A percentile compares a stretch with the other conserved stretches of the same genome.
phyloP scores from a whole-genome alignment of 1,139 yeast species.

The Candida sp. region DNA sequence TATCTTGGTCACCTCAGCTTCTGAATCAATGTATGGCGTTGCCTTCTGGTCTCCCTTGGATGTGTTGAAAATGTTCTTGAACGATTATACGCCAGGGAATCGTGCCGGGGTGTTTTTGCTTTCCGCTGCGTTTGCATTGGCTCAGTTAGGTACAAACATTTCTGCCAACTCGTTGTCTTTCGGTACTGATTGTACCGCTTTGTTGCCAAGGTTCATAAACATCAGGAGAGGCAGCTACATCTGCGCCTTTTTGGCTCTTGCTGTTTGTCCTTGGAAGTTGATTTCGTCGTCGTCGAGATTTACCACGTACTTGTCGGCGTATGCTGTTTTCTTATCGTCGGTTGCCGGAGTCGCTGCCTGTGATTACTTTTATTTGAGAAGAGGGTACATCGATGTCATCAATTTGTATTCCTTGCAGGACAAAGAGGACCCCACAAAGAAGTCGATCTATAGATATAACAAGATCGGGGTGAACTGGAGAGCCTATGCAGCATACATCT shows the following conservation, averaged over 20 bases:
- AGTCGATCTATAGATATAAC: slow-evolving; percentile 62
- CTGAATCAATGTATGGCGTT: slow-evolving; percentile 67
- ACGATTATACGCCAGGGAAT: slow-evolving; percentile 55
- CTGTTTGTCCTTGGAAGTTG: slow-evolving; percentile 90
- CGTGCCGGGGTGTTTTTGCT: slow-evolving; percentile 90
- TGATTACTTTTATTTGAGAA: slow-evolving; percentile 78
- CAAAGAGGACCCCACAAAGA: slow-evolving; percentile 30
- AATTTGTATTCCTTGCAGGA: slow-evolving; percentile 59
- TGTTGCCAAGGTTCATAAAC: slow-evolving; percentile 78
- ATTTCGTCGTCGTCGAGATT: slow-evolving; percentile 75
- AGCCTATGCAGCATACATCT: slow-evolving; percentile 70
- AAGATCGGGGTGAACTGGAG: slow-evolving; percentile 80
- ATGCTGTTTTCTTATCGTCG: slow-evolving; percentile 84
- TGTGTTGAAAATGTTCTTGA: slow-evolving; percentile 68
- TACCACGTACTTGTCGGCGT: slow-evolving; percentile 85
- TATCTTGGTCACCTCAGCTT: slow-evolving; percentile 84
- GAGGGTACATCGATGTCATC: slow-evolving; percentile 68
- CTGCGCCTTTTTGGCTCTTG: slow-evolving; percentile 78
- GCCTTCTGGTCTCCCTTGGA: slow-evolving; percentile 90
- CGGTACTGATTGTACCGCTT: slow-evolving; percentile 90
- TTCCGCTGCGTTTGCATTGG: slow-evolving; percentile 76
- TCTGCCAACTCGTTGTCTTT: slow-evolving; percentile 90
- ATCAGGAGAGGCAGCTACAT: slow-evolving; percentile 83
- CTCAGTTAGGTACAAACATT: slow-evolving; percentile 92
- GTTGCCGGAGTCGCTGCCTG: slow-evolving; percentile 84